Evolutionary conservation across 2,329 filamentous ascomycete species (phyloP).

Genomic region (Talaromyces atroroseus): DNA sequence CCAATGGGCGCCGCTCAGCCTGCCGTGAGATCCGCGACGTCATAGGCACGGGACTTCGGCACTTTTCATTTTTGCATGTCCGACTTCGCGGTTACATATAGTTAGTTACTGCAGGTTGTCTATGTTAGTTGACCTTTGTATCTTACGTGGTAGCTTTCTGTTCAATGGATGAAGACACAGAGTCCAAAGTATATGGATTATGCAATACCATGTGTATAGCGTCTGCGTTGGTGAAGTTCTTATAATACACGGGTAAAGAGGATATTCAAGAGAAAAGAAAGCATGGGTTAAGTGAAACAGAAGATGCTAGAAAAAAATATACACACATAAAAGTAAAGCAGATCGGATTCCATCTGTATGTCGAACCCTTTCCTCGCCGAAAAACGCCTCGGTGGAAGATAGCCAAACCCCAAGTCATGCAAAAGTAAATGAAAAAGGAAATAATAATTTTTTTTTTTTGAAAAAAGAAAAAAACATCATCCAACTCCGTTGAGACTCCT

Average conservation of each 20-base stretch:
- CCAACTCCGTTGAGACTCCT: background rate
- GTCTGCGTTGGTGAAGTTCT: background rate
- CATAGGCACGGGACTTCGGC: background rate
- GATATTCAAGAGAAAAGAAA: background rate
- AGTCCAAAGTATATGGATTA: background rate
- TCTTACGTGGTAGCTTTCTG: too few relatives aligned
- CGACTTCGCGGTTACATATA: too few relatives aligned
- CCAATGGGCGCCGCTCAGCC: background rate
- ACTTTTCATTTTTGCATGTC: background rate
- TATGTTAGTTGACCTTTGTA: too few relatives aligned
- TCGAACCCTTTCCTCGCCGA: background rate
- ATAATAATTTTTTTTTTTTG: too few relatives aligned
- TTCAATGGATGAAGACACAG: background rate
- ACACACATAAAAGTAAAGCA: constrained; percentile 2
- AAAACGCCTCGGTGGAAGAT: constrained; percentile 8
- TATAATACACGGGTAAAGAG: constrained; percentile 7
- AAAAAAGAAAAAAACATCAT: background rate
- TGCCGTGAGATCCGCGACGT: background rate
- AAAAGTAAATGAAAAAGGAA: background rate
- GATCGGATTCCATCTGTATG: background rate
- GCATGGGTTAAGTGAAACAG: background rate
- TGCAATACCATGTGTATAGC: background rate
- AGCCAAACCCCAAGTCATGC: constrained; percentile 6
- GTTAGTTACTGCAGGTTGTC: too few relatives aligned
- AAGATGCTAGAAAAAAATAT: constrained; percentile 5